A percentile compares a stretch with the other conserved stretches of the same genome.
Evolutionary conservation across 2,329 filamentous ascomycete genomes (phyloP).

Genomic region (Diplocarpon rosae): DNA sequence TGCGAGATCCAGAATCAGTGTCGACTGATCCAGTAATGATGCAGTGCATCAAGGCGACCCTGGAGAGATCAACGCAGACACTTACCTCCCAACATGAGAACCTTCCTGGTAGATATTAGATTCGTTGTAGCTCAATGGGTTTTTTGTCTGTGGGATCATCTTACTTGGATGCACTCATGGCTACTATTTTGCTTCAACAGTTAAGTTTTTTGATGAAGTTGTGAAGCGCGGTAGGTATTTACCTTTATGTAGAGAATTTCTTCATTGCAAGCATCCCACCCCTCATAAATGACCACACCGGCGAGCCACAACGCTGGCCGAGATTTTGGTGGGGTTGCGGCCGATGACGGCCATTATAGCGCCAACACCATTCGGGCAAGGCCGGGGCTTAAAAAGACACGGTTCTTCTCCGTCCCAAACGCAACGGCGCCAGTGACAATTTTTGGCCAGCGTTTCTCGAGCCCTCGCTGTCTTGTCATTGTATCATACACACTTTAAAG

Average conservation of each 20-base stretch:
- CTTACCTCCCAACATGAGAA: constrained; percentile 36
- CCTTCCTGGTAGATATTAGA: constrained; percentile 21
- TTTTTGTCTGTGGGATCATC: constrained; percentile 3
- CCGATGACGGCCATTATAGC: too few relatives aligned
- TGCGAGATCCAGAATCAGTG: constrained; percentile 18
- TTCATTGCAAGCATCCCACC: constrained; percentile 5
- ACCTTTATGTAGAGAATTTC: neutral
- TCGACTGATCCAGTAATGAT: too few relatives aligned
- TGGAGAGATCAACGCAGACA: neutral
- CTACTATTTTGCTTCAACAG: neutral
- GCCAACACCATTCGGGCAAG: too few relatives aligned
- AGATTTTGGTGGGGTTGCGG: constrained; percentile 19
- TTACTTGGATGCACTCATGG: constrained; percentile 18
- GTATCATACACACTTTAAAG: constrained; percentile 2
- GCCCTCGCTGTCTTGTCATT: constrained; percentile 13
- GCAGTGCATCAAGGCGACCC: neutral
- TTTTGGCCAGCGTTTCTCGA: too few relatives aligned
- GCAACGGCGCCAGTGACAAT: too few relatives aligned
- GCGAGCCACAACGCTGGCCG: neutral
- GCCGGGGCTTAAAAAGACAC: constrained; percentile 5
- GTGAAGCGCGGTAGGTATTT: too few relatives aligned
- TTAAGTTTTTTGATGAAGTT: too few relatives aligned
- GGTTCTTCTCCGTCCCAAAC: neutral
- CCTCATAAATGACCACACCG: constrained; percentile 13
- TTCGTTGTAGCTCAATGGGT: neutral